These are phyloP conservation scores for Solanum appendiculatum DNA, from an alignment of 257 asterid genomes.

Conservation along the genomic window DNA sequence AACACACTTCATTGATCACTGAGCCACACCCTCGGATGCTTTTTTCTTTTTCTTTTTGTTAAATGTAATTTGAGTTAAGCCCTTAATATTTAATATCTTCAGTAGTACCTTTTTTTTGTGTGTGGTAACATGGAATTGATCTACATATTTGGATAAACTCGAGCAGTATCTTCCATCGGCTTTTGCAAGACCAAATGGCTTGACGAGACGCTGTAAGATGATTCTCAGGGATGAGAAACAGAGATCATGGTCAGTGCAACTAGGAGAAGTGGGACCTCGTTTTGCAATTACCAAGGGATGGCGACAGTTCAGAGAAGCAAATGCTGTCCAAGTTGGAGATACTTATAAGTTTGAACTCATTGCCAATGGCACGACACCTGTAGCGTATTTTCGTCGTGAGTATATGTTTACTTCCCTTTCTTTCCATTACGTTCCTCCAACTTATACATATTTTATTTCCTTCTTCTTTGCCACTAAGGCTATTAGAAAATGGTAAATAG, in stretches of 20 bases:
- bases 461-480: neutral
- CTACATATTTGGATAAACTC: neutral
- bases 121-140: neutral
- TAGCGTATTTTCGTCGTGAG: neutral
- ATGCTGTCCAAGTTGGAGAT: neutral
- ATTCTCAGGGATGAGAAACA: neutral
- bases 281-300: neutral
- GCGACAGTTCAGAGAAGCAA: neutral
- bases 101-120: neutral
- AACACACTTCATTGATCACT: neutral
- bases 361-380: neutral
- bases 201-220: neutral
- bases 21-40: neutral
- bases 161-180: neutral
- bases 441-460: neutral
- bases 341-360: neutral
- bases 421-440: neutral
- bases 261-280: neutral
- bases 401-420: neutral
- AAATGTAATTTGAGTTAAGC: neutral
- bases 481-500: neutral
- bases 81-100: neutral
- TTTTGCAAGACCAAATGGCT: constrained; percentile 1
- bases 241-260: neutral
- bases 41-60: neutral